Evolutionary conservation across 2,329 filamentous ascomycete species (phyloP), one percentile per base, ranked within the genome.

Genomic region (Endothia cerciana): DNA sequence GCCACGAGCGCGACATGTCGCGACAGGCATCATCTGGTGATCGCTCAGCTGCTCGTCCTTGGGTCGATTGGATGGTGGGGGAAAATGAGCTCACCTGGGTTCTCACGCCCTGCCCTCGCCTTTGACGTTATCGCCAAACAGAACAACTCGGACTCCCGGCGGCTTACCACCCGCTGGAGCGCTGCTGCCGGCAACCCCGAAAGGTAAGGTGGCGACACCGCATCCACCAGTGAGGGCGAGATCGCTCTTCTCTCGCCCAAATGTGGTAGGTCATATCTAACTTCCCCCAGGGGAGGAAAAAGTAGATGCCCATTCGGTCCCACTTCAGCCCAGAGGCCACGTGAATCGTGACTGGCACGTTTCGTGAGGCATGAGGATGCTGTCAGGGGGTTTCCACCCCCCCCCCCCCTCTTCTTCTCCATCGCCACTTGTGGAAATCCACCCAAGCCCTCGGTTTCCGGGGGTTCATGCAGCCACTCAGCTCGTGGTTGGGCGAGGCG

Each of bases 141-240:
- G 19, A 49, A 49, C 33, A 5, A 25, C 22, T 4, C 22, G 4
- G 22, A 25, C 45, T 11, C 45, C n/a, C 22, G 22, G 47, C 13
- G 22, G 15, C 25, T 51, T 13, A 11, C 25, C 28, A 11, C 22
- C 47, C 4, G 22, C 57, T 30, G 57, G 38, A 28, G 38, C 36
- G 55, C 30, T 43, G 40, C 57, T 22, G 17, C 57, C 57, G 57
- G 57, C n/a, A 10, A 59, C 40, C 25, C 57, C 57, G 57, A 59
- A 36, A 40, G 17, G 36, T 38, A n/a, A 40, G 22, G 55, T 58
- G 36, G 55, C 33, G 19, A n/a, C 55, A 28, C 36, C 36, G 22
- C 55, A 38, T 25, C 33, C 36, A 49, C 22, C 47, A 49, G 22
- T 28, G 47, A 28, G 4, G 8, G 47, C 11, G 25, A 28, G 25